These are phyloP conservation scores for Porcisia hertigi DNA, from an alignment of 208 protist species.

Conservation along the genomic window DNA sequence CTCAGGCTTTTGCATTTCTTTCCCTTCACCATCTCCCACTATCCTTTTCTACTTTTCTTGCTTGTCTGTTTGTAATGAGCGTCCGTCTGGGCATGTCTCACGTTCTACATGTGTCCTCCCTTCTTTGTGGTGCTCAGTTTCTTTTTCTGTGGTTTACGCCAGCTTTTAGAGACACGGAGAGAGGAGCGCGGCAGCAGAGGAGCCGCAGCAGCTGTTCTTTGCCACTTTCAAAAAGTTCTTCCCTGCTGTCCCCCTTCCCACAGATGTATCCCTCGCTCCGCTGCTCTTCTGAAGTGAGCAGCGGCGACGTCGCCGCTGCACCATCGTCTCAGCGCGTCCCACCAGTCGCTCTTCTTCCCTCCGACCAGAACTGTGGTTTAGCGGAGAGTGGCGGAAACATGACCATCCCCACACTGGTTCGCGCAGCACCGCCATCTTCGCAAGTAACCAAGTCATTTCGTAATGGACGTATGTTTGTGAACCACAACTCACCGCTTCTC, in stretches of 20 bases:
- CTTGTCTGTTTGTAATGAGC: background rate
- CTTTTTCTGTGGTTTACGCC: background rate
- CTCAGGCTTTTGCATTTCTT: background rate
- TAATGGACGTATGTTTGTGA: constrained; percentile 23
- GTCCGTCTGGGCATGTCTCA: background rate
- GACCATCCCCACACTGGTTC: constrained; percentile 4
- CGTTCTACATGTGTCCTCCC: background rate
- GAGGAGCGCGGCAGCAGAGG: no score
- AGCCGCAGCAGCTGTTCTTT: background rate
- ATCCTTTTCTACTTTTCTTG: background rate
- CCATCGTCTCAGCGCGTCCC: background rate
- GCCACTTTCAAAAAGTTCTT: background rate
- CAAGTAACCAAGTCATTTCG: constrained; percentile 8
- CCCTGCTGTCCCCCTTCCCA: background rate
- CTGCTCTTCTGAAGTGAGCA: constrained; percentile 11
- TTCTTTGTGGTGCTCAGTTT: background rate
- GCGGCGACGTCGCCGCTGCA: background rate
- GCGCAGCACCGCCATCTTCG: background rate
- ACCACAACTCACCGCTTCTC: constrained; percentile 16
- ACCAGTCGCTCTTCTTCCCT: background rate
- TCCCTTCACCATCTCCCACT: background rate
- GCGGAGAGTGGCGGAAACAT: background rate
- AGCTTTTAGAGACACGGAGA: background rate
- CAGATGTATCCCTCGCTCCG: constrained; percentile 27
- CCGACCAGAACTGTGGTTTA: background rate